Percentiles rank a stretch among this genome's conserved stretches.
Evolutionary conservation across 768 basidiomycete genomes (phyloP).

Genomic region (Cyathus striatus): DNA sequence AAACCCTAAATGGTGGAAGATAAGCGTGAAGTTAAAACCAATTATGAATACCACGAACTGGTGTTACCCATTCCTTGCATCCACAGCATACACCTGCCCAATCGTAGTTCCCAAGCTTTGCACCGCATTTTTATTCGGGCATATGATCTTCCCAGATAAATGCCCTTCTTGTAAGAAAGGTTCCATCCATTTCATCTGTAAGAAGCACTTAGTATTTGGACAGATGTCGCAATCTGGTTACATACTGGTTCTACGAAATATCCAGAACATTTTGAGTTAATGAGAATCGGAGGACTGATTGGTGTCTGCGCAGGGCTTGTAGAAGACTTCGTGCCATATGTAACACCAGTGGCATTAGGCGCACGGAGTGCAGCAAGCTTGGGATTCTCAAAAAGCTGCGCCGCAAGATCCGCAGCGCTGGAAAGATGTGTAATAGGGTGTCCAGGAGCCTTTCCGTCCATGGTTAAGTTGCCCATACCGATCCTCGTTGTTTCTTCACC

Average conservation of each 20-base stretch:
- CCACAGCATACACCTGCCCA: slow-evolving; percentile 95
- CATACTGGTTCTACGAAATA: slow-evolving; percentile 95
- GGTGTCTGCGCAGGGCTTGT: slow-evolving; percentile 9
- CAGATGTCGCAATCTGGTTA: slow-evolving; percentile 6
- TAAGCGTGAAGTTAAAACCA: not conserved
- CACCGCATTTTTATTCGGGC: slow-evolving; percentile 90
- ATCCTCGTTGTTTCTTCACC: too few species aligned
- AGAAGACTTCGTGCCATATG: slow-evolving; percentile 1
- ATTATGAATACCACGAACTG: slow-evolving; percentile 44
- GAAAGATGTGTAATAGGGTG: too few species aligned
- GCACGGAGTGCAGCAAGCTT: slow-evolving; percentile 35
- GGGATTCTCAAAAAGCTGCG: slow-evolving; percentile 36
- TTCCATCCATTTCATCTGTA: slow-evolving; percentile 95
- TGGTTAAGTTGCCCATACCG: too few species aligned
- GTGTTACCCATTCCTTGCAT: slow-evolving; percentile 89
- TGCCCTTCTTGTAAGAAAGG: slow-evolving; percentile 69
- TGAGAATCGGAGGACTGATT: slow-evolving; percentile 61
- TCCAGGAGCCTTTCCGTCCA: too few species aligned
- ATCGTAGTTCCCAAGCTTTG: slow-evolving; percentile 93
- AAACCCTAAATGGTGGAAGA: slow-evolving; percentile 38
- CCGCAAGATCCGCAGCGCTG: slow-evolving; percentile 33
- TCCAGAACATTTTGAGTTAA: slow-evolving; percentile 85
- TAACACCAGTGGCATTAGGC: slow-evolving; percentile 2
- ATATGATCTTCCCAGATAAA: slow-evolving; percentile 83
- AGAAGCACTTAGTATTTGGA: not conserved